Evolutionary conservation across 1,284 basidiomycete genomes (phyloP), one percentile per base, ranked within the genome.

Genomic region (Boletus mariae): DNA sequence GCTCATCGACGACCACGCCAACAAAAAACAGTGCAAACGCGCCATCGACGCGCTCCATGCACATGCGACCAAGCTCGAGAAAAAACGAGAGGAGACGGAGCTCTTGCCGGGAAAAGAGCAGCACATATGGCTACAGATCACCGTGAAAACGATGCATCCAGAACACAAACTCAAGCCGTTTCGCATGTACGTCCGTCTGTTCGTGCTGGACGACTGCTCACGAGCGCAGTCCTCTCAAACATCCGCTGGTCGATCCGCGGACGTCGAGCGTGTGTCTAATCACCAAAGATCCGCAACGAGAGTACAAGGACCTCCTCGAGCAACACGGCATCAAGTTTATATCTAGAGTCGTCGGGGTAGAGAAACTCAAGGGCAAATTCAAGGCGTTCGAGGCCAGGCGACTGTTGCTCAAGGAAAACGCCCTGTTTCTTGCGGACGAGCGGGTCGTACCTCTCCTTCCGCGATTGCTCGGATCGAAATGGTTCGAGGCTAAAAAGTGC

Each of bases 401-500:
- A 44, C 76, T 90, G 68, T 73, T 99, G 34, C 74, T 96, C 61
- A 87, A 89, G 66, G 93, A 96, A 67, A 90, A 97, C 63, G 94
- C 87, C 6, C 66, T 98, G 57, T 99, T 98, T 74, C 78, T 99
- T 34, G 94, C 92, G 20, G 96, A 99, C 72, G 91, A 96, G 59
- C 79, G 94, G 37, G 81, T 99, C 37, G 76, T 97, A 25, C 86
- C 90, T n/a, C 73, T 94, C 52, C 79, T 98, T 56, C 96, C 96
- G 3, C 85, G 84, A 56, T 71, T 98, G 45, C 78, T 98, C 5
- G 97, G 96, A 23, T 88, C 84, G 57, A 90, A 89, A 62, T 98
- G 94, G 79, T 94, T 98, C 62, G 82, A 92, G 23, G 91, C 93
- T 1, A 98, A 98, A 73, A 99, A 98, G 92, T 94, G 64, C 45